Base-by-base conservation (phyloP, 2,329 filamentous ascomycete genomes). In the Aspergillus floridensis region DNA sequence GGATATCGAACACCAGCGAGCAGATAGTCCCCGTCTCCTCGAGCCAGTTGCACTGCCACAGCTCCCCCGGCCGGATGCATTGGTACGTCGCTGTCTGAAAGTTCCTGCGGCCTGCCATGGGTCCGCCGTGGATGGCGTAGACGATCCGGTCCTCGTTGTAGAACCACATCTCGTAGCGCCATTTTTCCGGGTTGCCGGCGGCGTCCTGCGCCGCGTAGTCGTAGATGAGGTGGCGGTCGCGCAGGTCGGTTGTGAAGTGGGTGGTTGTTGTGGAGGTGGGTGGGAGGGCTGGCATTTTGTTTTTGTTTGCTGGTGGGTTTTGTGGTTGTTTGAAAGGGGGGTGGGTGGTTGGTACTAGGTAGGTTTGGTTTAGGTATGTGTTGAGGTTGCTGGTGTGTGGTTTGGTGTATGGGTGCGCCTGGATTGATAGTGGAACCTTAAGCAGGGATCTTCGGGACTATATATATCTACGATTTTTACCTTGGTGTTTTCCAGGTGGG, bases 81-180 rank as follows among this genome's bases (percentile, higher is more conserved):
- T 86, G 83, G 65, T 83, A 86, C 1, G 79, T 81, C 12, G 78
- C 81, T 1, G 78, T 76, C 64, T 85, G 82, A 68, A 79, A 84
- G 68, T 84, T 84, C 54, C 74, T 72, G 2, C 82, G 77, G 2
- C 82, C 82, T 0, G 80, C 79, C 84, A 86, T 86, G 3, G 84
- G 84, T 0, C 84, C 84, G 4, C 84, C 83, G 63, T 86, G 83
- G 57, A 86, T 86, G 24, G 80, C 79, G 64, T 86, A 86, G 59
- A 86, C 80, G 51, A 85, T 79, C 4, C 82, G 79, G 56, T 78
- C 72, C 19, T 79, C 72, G n/a, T 79, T 83, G 65, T 82, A 82
- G 71, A 85, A 85, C 84, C 84, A 86, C 67, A 86, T 80, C 60
- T 86, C 84, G 64, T 86, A 86, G 1, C 82, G 79, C 84, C 84